Conservation (phyloP, 2,329 filamentous ascomycete species). For the Xylogone sp. region DNA sequence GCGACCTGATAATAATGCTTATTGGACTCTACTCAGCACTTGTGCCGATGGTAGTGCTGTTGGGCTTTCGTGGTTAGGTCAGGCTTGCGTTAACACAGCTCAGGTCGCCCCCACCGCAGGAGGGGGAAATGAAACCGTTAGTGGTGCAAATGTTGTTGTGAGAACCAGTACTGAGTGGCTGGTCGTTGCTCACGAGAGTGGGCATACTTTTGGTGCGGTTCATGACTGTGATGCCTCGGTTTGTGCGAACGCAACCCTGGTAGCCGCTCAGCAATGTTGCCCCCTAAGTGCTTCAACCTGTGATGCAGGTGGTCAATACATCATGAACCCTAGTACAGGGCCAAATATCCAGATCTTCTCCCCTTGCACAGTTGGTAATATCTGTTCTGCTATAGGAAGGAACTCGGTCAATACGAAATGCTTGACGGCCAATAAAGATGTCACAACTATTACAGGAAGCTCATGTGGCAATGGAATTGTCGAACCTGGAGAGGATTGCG, state of each 20-base stretch:
- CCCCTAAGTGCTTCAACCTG: slow-evolving; percentile 67
- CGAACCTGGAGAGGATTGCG: slow-evolving; percentile 89
- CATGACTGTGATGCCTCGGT: slow-evolving; percentile 78
- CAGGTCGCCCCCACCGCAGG: slow-evolving; percentile 46
- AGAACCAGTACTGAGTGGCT: slow-evolving; percentile 86
- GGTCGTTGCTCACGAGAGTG: slow-evolving; percentile 89
- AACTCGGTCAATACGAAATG: slow-evolving; percentile 74
- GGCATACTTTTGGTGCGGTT: slow-evolving; percentile 92
- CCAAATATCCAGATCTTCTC: slow-evolving; percentile 75
- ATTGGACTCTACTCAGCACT: slow-evolving; percentile 78
- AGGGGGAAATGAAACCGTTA: slow-evolving; percentile 64
- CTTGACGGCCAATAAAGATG: slow-evolving; percentile 78
- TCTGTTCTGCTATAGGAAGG: slow-evolving; percentile 79
- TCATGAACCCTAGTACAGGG: slow-evolving; percentile 93
- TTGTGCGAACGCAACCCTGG: slow-evolving; percentile 59
- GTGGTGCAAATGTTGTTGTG: slow-evolving; percentile 86
- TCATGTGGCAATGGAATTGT: slow-evolving; percentile 98
- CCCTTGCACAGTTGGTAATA: slow-evolving; percentile 85
- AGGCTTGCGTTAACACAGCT: slow-evolving; percentile 67
- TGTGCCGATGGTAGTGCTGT: slow-evolving; percentile 80
- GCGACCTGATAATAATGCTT: slow-evolving; percentile 76
- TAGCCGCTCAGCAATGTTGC: slow-evolving; percentile 69
- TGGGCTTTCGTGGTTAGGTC: slow-evolving; percentile 88
- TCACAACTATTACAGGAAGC: slow-evolving; percentile 75
- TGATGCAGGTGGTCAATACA: slow-evolving; percentile 72